Evolutionary conservation across 306 rosid species (phyloP).

Genomic region (Styphnolobium japonicum): DNA sequence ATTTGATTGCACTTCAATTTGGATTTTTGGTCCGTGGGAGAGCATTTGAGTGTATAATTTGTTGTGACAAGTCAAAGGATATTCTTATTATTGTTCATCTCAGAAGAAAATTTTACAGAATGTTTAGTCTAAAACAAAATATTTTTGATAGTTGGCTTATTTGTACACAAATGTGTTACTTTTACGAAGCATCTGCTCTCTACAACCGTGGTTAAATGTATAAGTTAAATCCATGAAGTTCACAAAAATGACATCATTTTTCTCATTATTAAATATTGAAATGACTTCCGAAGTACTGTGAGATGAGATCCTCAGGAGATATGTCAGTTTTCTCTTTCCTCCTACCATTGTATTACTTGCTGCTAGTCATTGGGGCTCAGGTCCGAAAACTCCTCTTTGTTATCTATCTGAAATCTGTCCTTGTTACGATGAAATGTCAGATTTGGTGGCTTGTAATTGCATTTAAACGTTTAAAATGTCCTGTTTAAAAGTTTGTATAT

Average conservation of each 20-base stretch:
- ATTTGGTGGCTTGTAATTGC: no score
- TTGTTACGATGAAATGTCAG: no score
- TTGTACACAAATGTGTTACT: not conserved
- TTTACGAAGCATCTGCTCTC: not conserved
- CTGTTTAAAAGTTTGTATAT: no score
- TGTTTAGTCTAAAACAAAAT: not conserved
- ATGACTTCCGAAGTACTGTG: not conserved
- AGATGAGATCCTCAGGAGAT: not conserved
- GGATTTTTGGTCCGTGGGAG: not conserved
- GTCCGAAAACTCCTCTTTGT: no score
- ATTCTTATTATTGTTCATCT: not conserved
- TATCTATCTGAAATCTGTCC: not conserved
- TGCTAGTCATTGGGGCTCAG: no score
- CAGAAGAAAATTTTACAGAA: not conserved
- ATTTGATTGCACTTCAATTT: slow-evolving; percentile 19
- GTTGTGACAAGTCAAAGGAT: slow-evolving; percentile 5
- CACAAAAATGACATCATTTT: not conserved
- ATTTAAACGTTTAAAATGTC: no score
- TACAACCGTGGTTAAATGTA: not conserved
- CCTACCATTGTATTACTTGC: no score
- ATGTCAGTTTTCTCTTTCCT: not conserved
- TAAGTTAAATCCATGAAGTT: not conserved
- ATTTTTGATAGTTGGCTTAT: not conserved
- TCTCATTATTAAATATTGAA: not conserved
- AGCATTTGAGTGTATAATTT: slow-evolving; percentile 20